A percentile compares a stretch with the other conserved stretches of the same genome.
phyloP scores from a whole-genome alignment of 1,284 basidiomycete species.

The Cystobasidiaceae sp. region DNA sequence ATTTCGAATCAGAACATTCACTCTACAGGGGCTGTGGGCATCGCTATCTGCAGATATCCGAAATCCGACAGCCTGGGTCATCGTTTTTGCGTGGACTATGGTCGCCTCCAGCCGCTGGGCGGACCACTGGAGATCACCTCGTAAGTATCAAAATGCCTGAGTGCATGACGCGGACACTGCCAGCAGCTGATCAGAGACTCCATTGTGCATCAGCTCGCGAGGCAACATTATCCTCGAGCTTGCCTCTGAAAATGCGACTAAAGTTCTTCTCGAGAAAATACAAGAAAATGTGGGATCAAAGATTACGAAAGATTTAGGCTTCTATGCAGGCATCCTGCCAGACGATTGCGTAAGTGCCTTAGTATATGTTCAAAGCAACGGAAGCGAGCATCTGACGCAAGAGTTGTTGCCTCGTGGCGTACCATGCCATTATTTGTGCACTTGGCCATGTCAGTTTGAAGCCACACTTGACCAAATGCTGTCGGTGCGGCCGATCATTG shows the following conservation, averaged over 20 bases:
- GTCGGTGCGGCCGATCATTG: constrained; percentile 27
- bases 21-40: constrained; percentile 31
- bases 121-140: constrained; percentile 18
- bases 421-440: background rate
- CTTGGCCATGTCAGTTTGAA: constrained; percentile 1
- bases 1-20: constrained; percentile 12
- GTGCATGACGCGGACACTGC: no score
- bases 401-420: no score
- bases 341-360: constrained; percentile 1
- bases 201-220: constrained; percentile 28
- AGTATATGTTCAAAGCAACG: no score
- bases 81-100: constrained; percentile 2
- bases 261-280: constrained; percentile 21
- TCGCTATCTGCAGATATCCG: constrained; percentile 25
- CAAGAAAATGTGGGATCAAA: constrained; percentile 5
- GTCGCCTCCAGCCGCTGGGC: constrained; percentile 15
- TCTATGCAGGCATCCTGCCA: constrained; percentile 24
- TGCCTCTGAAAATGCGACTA: constrained; percentile 20
- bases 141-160: no score
- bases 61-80: background rate
- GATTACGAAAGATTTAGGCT: constrained; percentile 28
- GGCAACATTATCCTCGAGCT: constrained; percentile 33
- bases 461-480: constrained; percentile 7
- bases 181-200: background rate
- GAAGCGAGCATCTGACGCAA: no score